Conservation (phyloP, 2,329 filamentous ascomycete genomes). For the Gliomastix tumulicola region DNA sequence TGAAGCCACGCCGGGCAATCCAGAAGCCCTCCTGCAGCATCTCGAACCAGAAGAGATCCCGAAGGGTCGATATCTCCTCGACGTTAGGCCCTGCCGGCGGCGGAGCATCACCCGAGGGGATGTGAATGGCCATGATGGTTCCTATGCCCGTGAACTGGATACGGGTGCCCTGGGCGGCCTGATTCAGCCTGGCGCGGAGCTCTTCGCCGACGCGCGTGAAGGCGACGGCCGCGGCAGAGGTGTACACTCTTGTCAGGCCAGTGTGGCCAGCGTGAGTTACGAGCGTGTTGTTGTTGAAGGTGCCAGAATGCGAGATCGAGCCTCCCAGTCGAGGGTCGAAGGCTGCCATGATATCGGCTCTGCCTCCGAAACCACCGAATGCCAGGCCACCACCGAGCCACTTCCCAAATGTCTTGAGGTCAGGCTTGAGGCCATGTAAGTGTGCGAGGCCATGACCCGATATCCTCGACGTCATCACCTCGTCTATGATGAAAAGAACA, state of each 20-base stretch:
- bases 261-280: conserved; percentile 48
- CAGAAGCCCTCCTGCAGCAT: conserved; percentile 37
- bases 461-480: conserved; percentile 63
- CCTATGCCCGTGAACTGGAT: conserved; percentile 29
- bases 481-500: conserved; percentile 60
- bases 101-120: conserved; percentile 14
- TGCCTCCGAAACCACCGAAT: conserved; percentile 62
- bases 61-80: conserved; percentile 21
- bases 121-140: conserved; percentile 27
- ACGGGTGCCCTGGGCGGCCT: conserved; percentile 22
- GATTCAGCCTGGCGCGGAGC: conserved; percentile 19
- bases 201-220: conserved; percentile 22
- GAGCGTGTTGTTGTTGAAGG: conserved; percentile 61
- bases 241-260: conserved; percentile 26
- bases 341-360: conserved; percentile 47
- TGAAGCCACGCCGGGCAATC: conserved; percentile 29
- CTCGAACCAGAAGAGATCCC: conserved; percentile 37
- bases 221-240: conserved; percentile 17
- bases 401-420: conserved; percentile 60
- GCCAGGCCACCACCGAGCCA: conserved; percentile 60
- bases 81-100: too few species aligned
- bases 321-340: conserved; percentile 41
- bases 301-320: conserved; percentile 49
- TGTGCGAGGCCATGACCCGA: conserved; percentile 38
- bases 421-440: conserved; percentile 39